Conservation (phyloP, 2,329 filamentous ascomycete species). For the Talaromyces verruculosus region DNA sequence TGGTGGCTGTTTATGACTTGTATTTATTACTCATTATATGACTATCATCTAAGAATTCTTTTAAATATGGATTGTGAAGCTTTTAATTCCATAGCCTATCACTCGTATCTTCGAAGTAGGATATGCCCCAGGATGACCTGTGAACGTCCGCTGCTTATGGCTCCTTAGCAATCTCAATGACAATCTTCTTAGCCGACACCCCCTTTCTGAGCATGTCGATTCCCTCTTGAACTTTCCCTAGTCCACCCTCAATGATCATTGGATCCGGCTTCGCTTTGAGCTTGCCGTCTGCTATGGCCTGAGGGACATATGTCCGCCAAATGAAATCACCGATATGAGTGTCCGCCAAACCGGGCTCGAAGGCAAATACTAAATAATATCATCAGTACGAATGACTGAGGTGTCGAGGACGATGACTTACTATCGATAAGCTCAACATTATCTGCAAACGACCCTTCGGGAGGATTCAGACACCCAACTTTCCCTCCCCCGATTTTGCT, state of each 20-base stretch:
- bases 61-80: neutral
- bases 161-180: conserved; percentile 27
- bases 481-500: conserved; percentile 8
- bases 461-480: conserved; percentile 10
- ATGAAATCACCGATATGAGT: conserved; percentile 29
- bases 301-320: conserved; percentile 31
- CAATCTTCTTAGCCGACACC: conserved; percentile 42
- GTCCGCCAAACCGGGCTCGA: neutral
- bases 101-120: neutral
- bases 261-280: conserved; percentile 36
- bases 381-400: neutral
- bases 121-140: neutral
- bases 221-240: conserved; percentile 39
- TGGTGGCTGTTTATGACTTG: neutral
- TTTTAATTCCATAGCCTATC: neutral
- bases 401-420: neutral
- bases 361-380: conserved; percentile 8
- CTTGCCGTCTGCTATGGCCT: conserved; percentile 31
- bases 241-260: conserved; percentile 39
- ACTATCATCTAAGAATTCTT: neutral
- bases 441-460: neutral
- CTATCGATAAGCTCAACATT: conserved; percentile 10
- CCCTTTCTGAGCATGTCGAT: conserved; percentile 40
- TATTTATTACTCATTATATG: neutral
- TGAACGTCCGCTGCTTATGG: neutral